These are phyloP conservation scores for Penstemon newberryi DNA, from an alignment of 257 asterid species.

Conservation along the genomic window DNA sequence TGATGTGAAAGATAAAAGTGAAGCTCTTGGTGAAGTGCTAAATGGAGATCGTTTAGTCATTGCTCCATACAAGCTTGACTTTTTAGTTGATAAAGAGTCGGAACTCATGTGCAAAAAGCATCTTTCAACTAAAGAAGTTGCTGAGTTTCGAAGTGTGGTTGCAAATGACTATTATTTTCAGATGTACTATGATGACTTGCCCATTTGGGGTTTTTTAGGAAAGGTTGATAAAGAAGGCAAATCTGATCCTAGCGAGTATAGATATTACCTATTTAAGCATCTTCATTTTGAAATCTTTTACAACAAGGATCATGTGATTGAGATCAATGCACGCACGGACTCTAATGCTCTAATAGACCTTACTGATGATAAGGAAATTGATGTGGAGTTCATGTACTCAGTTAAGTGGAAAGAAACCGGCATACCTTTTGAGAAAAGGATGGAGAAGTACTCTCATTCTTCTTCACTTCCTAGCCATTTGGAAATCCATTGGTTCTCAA, in stretches of 20 bases:
- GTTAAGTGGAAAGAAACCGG: conserved; percentile 64
- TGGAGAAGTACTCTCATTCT: conserved; percentile 64
- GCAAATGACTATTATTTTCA: conserved; percentile 74
- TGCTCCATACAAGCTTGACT: conserved; percentile 75
- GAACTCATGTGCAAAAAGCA: conserved; percentile 54
- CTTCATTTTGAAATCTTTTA: conserved; percentile 60
- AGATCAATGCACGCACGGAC: conserved; percentile 70
- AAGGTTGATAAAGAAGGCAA: conserved; percentile 66
- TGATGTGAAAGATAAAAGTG: conserved; percentile 69
- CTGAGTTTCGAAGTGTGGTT: conserved; percentile 59
- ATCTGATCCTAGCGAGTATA: conserved; percentile 63
- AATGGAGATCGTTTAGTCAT: conserved; percentile 72
- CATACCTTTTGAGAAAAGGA: conserved; percentile 61
- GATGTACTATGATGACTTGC: conserved; percentile 81
- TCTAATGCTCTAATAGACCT: conserved; percentile 66
- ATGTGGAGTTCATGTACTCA: conserved; percentile 60
- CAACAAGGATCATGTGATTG: conserved; percentile 72
- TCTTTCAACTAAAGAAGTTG: conserved; percentile 56
- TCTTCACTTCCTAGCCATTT: conserved; percentile 61
- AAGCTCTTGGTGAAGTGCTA: conserved; percentile 69
- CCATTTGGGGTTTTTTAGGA: conserved; percentile 81
- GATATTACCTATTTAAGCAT: conserved; percentile 64
- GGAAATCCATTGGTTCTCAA: conserved; percentile 78
- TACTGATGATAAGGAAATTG: conserved; percentile 59
- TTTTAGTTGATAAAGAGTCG: conserved; percentile 55